These are phyloP conservation scores for Phytophthora sp. DNA, from an alignment of 352 stramenopile genomes.

Conservation along the genomic window DNA sequence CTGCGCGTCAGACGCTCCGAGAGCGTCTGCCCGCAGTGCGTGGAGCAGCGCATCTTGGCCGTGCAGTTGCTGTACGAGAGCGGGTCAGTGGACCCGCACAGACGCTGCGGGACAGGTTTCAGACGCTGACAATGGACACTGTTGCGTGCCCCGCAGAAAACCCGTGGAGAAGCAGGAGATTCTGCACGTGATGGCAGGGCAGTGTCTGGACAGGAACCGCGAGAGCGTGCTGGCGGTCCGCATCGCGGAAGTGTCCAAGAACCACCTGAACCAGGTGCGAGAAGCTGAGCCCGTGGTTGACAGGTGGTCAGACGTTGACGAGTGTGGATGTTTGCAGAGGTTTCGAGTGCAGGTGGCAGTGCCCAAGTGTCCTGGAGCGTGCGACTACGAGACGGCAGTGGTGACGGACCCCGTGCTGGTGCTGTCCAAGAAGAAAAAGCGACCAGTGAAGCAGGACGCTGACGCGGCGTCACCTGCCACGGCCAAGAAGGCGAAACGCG, in stretches of 20 bases:
- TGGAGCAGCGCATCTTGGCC: conserved; percentile 55
- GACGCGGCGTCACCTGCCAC: conserved; percentile 40
- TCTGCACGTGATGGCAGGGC: conserved; percentile 57
- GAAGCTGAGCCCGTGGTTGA: background rate
- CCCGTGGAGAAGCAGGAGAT: conserved; percentile 81
- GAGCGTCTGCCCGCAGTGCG: conserved; percentile 46
- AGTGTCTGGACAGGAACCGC: conserved; percentile 67
- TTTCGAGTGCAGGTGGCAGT: conserved; percentile 69
- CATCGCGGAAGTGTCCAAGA: conserved; percentile 86
- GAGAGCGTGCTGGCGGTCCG: conserved; percentile 61
- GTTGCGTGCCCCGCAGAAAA: conserved; percentile 51
- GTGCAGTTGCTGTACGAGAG: conserved; percentile 81
- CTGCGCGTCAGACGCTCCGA: conserved; percentile 43
- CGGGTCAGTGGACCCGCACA: conserved; percentile 37
- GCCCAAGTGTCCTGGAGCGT: conserved; percentile 38
- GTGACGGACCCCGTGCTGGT: conserved; percentile 64
- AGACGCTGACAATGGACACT: too few relatives aligned
- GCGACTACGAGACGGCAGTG: conserved; percentile 24
- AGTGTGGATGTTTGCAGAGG: conserved; percentile 30
- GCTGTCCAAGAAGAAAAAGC: conserved; percentile 83
- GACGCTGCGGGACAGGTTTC: too few relatives aligned
- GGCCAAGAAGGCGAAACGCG: conserved; percentile 54
- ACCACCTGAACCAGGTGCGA: conserved; percentile 80
- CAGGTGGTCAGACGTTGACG: background rate
- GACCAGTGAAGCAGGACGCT: conserved; percentile 51